Percentiles rank a stretch among this genome's conserved stretches.
Evolutionary conservation across 2,329 filamentous ascomycete species (phyloP).

Genomic region (Erysiphe pisi): DNA sequence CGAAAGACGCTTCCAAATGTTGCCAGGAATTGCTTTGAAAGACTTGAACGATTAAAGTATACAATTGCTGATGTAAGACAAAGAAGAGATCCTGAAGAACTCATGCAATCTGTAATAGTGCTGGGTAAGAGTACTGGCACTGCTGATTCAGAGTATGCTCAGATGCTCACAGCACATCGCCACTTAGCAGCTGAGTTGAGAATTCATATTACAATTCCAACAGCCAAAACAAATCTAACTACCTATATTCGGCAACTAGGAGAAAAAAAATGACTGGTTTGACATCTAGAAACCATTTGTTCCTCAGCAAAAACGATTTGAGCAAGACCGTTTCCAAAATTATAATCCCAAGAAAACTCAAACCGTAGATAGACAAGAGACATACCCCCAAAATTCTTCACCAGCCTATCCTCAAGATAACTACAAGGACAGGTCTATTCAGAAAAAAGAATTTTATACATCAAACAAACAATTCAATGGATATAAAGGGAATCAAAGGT

Average conservation of each 20-base stretch:
- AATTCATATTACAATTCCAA: neutral
- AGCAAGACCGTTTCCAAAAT: too few species aligned
- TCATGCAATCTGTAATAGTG: neutral
- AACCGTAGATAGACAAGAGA: too few species aligned
- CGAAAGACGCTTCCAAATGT: neutral
- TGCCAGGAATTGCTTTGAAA: neutral
- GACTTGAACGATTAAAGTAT: neutral
- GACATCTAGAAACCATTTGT: neutral
- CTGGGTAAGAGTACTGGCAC: neutral
- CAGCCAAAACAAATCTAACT: neutral
- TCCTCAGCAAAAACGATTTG: too few species aligned
- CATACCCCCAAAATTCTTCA: too few species aligned
- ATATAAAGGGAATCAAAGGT: too few species aligned
- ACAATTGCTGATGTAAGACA: neutral
- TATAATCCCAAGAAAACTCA: too few species aligned
- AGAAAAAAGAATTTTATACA: too few species aligned
- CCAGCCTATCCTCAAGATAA: too few species aligned
- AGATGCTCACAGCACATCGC: neutral
- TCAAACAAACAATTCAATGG: too few species aligned
- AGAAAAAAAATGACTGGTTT: neutral
- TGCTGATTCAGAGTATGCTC: neutral
- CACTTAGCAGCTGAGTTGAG: neutral
- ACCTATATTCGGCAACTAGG: neutral
- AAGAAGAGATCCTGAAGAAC: neutral
- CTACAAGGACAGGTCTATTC: too few species aligned